Base-by-base conservation (phyloP, 1,284 basidiomycete genomes). In the Puccinia hordei region DNA sequence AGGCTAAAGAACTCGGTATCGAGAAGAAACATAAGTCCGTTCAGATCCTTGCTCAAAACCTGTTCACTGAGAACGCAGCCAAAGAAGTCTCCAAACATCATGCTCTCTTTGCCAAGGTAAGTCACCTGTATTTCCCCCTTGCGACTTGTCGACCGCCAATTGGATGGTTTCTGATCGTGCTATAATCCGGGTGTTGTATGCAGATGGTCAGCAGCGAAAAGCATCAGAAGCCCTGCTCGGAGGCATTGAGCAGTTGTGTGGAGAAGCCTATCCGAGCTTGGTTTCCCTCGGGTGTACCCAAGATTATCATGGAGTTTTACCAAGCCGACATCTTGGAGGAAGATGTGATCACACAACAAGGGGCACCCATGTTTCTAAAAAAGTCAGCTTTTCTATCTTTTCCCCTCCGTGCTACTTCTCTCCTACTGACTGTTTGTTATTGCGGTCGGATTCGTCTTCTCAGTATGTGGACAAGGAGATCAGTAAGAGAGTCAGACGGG, bases 281-380 rank as follows among this genome's bases (percentile, higher is more conserved):
- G 86, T 91, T n/a, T 59, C 85, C 90, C 1, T 30, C 65, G 15
- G 80, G 81, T 13, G 89, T 95, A 10, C 94, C 94, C 65, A 98
- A 98, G 87, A 91, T 97, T 82, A 89, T 99, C 82, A 98, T 99
- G 96, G 90, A 87, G 15, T 89, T 97, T 83, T 99, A 98, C 87
- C 95, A 99, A 87, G 89, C 89, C 69, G 96, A 99, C 83, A 88
- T 98, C 27, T 87, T 99, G 66, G 95, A 98, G 24, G 96, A 99
- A 86, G 94, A 94, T 41, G 89, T 97, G 22, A 89, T 95, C 82
- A 90, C 89, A 72, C 91, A 95, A 83, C 99, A n/a, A n/a, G 95
- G 95, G 95, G 95, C 44, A 98, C 93, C 8, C 96, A 98, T 85
- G 94, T 97, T 83, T 93, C 92, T 87, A 97, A 94, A 89, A 98